Evolutionary conservation across 169 alveolate species (phyloP).

Genomic region (Plasmodium vivax): DNA sequence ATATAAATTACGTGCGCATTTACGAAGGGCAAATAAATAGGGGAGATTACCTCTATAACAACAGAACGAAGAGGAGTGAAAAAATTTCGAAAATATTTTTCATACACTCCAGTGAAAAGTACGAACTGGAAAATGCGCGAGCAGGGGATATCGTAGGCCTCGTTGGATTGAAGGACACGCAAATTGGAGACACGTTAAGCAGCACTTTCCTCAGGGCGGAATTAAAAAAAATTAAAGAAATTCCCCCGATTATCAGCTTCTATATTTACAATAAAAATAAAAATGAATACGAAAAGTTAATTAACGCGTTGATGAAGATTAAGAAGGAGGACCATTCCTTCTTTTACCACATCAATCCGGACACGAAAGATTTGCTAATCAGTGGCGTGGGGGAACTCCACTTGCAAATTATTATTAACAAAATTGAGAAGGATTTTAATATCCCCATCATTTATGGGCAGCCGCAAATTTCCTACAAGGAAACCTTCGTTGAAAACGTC

Average conservation of each 20-base stretch:
- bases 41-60: constrained; percentile 83
- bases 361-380: constrained; percentile 88
- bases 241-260: constrained; percentile 88
- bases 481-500: constrained; percentile 82
- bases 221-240: constrained; percentile 87
- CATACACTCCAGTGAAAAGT: constrained; percentile 88
- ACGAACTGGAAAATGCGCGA: constrained; percentile 81
- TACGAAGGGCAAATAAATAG: constrained; percentile 85
- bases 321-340: constrained; percentile 88
- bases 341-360: constrained; percentile 83
- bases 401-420: constrained; percentile 93
- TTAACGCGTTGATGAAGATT: constrained; percentile 83
- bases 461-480: constrained; percentile 94
- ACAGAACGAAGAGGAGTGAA: constrained; percentile 85
- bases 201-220: constrained; percentile 75
- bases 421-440: constrained; percentile 92
- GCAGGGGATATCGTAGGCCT: constrained; percentile 87
- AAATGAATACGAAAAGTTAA: constrained; percentile 85
- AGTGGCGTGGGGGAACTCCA: constrained; percentile 97
- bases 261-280: constrained; percentile 79
- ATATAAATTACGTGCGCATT: constrained; percentile 83
- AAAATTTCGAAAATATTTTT: constrained; percentile 87
- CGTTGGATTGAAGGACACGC: constrained; percentile 88
- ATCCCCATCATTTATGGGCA: constrained; percentile 89
- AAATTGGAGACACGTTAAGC: constrained; percentile 91